phyloP scores from a whole-genome alignment of 768 basidiomycete genomes.

The Punctularia strigosozonata region DNA sequence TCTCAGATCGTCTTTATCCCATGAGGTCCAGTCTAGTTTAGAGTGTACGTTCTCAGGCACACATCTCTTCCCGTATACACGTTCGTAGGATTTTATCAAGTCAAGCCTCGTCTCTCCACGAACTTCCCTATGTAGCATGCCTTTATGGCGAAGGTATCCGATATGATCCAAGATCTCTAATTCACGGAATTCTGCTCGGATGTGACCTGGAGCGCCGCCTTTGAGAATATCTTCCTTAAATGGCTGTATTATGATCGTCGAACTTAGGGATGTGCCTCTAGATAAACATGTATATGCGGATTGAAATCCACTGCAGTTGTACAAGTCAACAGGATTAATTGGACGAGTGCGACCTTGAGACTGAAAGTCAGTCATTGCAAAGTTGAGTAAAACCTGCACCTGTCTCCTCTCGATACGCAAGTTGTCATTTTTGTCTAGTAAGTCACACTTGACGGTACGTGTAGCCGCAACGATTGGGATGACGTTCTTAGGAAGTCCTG shows the following conservation, averaged over 20 bases:
- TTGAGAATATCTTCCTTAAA: constrained; percentile 5
- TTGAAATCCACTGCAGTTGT: constrained; percentile 6
- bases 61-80: too few relatives aligned
- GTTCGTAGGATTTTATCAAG: too few relatives aligned
- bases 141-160: too few relatives aligned
- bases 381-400: constrained; percentile 10
- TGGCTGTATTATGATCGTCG: constrained; percentile 9
- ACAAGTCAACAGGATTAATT: constrained; percentile 9
- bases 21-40: too few relatives aligned
- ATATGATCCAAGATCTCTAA: not conserved
- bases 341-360: constrained; percentile 12
- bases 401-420: constrained; percentile 5
- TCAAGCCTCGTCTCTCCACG: too few relatives aligned
- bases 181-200: constrained; percentile 6
- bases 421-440: constrained; percentile 5
- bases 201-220: constrained; percentile 7
- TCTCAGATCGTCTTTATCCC: too few relatives aligned
- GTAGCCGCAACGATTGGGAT: constrained; percentile 5
- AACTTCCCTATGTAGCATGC: too few relatives aligned
- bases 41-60: too few relatives aligned
- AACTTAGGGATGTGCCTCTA: constrained; percentile 4
- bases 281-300: constrained; percentile 14
- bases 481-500: constrained; percentile 11
- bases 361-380: constrained; percentile 14
- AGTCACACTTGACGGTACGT: constrained; percentile 1